Evolutionary conservation across 2,329 filamentous ascomycete genomes (phyloP), one percentile per base, ranked within the genome.

Genomic region (Aureobasidium lini): DNA sequence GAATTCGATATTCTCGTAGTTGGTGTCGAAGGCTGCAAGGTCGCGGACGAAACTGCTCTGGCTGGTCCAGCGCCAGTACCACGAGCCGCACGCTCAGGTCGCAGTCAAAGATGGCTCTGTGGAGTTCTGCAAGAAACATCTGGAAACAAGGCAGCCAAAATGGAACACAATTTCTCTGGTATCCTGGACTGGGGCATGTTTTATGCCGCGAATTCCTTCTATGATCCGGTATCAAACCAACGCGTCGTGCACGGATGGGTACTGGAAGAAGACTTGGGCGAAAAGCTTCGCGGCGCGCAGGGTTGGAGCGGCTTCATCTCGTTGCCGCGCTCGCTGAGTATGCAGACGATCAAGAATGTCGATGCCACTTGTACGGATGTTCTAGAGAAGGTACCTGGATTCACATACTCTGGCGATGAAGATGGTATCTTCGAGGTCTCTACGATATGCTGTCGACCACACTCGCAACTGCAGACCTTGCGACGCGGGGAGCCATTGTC

Each of bases 1-100:
- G 1, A 65, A 70, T 8, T 63, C 64, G 3, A 61, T 59, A 1
- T 53, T 62, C 23, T 68, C 8, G 11, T 52, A 2, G 16, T 40
- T 4, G 49, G 49, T 15, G 16, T 13, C 0, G 49, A 52, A 40
- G 49, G 49, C 9, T 52, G 49, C 13, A 44, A 29, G 29, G 18
- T 44, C 23, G 1, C 9, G 11, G 23, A 44, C 3, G 43, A 29
- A 6, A 4, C 2, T 10, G 3, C 8, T 9, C 10, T 4, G 15
- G 2, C 29, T 1, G 3, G 6, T 7, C 16, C 29, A 18, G 0
- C 3, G 6, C 28, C 44, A 11, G 4, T 34, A 9, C 3, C 9
- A 4, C 8, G 29, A 18, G 6, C 44, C 16, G 29, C 28, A 13
- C 44, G 44, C 4, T 18, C 44, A 5, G 29, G 29, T 16, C 28